Base-by-base conservation (phyloP, 768 basidiomycete species). In the Leucocoprinus sp. region DNA sequence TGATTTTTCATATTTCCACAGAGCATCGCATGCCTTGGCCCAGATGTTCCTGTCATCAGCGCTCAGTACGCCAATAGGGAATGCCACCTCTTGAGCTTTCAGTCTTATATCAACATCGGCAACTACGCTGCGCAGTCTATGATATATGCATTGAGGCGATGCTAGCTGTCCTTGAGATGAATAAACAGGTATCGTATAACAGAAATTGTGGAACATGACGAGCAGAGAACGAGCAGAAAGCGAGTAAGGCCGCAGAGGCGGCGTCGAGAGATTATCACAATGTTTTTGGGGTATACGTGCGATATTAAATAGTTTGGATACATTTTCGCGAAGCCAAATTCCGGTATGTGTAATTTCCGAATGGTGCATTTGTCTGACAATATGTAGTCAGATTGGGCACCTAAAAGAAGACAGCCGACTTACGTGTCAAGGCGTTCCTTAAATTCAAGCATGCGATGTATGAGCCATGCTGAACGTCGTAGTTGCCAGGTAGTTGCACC, bases 31-130 rank as follows among this genome's bases (percentile, higher is more conserved):
- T 60, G 91, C 90, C 57, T 74, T 64, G 8, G 84, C 74, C 93
- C 93, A 96, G 8, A 59, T 66, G 60, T 95, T 88, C 50, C 93
- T 71, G 19, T 83, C 72, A 57, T 93, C 90, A 2, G 84, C 80
- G 18, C 80, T 88, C 36, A 96, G 66, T 0, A 81, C 69, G 6
- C 87, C 82, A 4, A 96, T 68, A 21, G 75, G 71, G 2, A 78
- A 60, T 0, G 84, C 71, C 9, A 53, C 60, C 49, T 89, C 83
- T 2, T 82, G 82, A 0, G 54, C 60, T 3, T 63, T 60, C 5
- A 70, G 61, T 27, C 81, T 71, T 19, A 51, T 50, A 18, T 70
- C 64, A 0, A 79, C 90, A 57, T 96, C 92, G 19, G 63, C 48
- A 4, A 75, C 67, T 12, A 70, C 64, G 4, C 65, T 66, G 14